phyloP scores from a whole-genome alignment of 164 flowering plant genomes.

The Piper betle region DNA sequence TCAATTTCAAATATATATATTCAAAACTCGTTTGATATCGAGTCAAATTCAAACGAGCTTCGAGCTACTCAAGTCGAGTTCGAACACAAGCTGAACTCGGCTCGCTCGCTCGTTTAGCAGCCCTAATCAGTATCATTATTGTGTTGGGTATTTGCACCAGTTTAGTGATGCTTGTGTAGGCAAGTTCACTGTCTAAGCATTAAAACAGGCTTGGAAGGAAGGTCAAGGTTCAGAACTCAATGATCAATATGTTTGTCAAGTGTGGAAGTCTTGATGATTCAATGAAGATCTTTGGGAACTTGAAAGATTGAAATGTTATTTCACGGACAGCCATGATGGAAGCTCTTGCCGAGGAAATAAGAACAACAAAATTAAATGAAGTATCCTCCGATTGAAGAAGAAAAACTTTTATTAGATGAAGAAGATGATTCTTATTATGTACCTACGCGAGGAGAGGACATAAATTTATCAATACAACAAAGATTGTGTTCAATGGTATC shows the following conservation, averaged over 20 bases:
- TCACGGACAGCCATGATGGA: conserved; percentile 20
- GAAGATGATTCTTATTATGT: no score
- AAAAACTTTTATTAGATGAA: no score
- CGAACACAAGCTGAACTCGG: no score
- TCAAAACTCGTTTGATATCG: no score
- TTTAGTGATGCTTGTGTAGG: conserved; percentile 12
- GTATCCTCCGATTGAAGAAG: no score
- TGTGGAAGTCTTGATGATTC: conserved; percentile 19
- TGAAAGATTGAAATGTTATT: conserved; percentile 10
- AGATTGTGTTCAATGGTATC: no score
- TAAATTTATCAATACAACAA: no score
- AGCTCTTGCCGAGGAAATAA: conserved; percentile 12
- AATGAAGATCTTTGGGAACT: conserved; percentile 6
- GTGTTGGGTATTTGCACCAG: conserved; percentile 10
- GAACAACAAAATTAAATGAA: background rate
- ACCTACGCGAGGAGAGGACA: no score
- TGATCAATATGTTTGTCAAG: conserved; percentile 18
- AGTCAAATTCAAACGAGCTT: no score
- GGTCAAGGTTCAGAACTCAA: conserved; percentile 8
- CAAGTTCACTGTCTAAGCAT: conserved; percentile 8
- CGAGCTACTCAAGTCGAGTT: no score
- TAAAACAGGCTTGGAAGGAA: conserved; percentile 8
- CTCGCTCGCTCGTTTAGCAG: no score
- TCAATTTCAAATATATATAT: no score
- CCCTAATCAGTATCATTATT: conserved; percentile 4